These are phyloP conservation scores for Pterothamnion heteromorphum DNA, from an alignment of 31 red algal species.

Conservation along the genomic window DNA sequence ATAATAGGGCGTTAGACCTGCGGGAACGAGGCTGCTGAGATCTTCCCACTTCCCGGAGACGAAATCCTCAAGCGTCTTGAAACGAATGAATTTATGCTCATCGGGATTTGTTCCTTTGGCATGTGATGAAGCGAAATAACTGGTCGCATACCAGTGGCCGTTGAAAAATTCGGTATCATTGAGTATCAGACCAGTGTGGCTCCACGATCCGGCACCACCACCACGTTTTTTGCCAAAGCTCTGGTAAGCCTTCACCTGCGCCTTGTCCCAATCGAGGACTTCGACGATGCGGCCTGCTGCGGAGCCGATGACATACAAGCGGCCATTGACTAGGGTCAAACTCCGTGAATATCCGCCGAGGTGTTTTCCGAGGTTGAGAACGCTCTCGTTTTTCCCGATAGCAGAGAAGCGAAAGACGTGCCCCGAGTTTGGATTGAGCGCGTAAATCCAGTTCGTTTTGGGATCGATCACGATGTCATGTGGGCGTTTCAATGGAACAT, in stretches of 20 bases:
- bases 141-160: background rate
- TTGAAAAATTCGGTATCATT: constrained; percentile 6
- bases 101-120: background rate
- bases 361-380: background rate
- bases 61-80: background rate
- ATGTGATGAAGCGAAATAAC: background rate
- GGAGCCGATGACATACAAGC: background rate
- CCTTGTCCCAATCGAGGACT: background rate
- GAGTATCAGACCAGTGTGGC: background rate
- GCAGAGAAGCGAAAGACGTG: background rate
- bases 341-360: background rate
- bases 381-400: background rate
- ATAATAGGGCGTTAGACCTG: background rate
- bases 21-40: background rate
- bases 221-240: background rate
- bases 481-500: background rate
- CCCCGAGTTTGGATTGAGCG: background rate
- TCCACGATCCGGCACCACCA: background rate
- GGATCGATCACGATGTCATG: background rate
- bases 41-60: background rate
- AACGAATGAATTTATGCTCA: background rate
- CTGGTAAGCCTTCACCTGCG: background rate
- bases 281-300: background rate
- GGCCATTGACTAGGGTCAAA: background rate
- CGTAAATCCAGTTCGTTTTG: background rate